These are phyloP conservation scores for Boletus sp. DNA, from an alignment of 768 basidiomycete genomes.

Conservation along the genomic window DNA sequence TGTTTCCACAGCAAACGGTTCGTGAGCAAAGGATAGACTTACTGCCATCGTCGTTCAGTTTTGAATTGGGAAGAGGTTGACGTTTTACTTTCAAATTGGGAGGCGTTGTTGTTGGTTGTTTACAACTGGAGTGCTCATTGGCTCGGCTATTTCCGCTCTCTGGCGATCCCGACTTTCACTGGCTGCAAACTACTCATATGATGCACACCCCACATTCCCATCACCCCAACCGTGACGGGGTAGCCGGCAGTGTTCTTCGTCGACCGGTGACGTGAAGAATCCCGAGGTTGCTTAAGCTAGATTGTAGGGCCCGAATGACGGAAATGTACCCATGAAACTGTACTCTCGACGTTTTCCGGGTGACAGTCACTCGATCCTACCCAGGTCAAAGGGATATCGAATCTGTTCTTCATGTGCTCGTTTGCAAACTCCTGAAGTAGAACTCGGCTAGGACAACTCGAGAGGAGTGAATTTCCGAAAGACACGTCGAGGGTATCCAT, in stretches of 20 bases:
- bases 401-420: background rate
- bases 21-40: constrained; percentile 4
- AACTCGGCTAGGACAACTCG: too few species aligned
- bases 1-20: background rate
- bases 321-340: background rate
- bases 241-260: too few species aligned
- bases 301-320: background rate
- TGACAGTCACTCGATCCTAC: background rate
- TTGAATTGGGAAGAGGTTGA: constrained; percentile 10
- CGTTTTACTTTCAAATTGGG: constrained; percentile 16
- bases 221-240: too few species aligned
- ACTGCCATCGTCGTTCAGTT: constrained; percentile 25
- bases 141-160: too few species aligned
- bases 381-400: background rate
- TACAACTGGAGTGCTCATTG: background rate
- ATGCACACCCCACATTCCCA: too few species aligned
- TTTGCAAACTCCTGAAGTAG: background rate
- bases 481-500: background rate
- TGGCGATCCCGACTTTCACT: too few species aligned
- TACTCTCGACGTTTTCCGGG: background rate
- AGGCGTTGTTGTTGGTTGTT: constrained; percentile 20
- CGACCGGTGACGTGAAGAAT: constrained; percentile 8
- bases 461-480: too few species aligned
- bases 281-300: constrained; percentile 3
- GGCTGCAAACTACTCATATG: too few species aligned